A percentile compares a stretch with the other conserved stretches of the same genome.
phyloP scores from a whole-genome alignment of 179 eudicot species.

The Spergularia azorica region DNA sequence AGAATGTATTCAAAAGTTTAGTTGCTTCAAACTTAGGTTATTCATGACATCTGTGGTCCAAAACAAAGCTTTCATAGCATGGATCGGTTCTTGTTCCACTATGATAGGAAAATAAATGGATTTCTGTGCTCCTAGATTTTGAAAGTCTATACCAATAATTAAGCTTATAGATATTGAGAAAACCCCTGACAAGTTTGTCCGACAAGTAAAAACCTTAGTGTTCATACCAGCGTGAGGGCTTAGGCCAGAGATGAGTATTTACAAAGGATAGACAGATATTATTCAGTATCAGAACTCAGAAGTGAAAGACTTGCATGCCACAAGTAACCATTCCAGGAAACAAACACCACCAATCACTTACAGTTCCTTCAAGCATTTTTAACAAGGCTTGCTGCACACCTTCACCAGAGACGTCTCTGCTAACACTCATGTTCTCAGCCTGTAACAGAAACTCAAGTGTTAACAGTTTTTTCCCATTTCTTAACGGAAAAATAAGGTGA shows the following conservation, averaged over 20 bases:
- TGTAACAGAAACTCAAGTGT: conserved; percentile 24
- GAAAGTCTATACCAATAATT: neutral
- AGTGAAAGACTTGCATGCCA: conserved; percentile 17
- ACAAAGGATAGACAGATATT: neutral
- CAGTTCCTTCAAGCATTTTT: conserved; percentile 86
- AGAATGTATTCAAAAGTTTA: too few relatives aligned
- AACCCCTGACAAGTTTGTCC: neutral
- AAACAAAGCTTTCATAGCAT: too few relatives aligned
- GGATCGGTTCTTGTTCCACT: neutral
- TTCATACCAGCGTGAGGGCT: too few relatives aligned
- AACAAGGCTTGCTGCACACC: conserved; percentile 97
- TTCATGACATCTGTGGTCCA: too few relatives aligned
- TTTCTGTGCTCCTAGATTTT: neutral
- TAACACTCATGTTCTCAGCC: conserved; percentile 82
- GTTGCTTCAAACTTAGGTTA: too few relatives aligned
- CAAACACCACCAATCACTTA: conserved; percentile 22
- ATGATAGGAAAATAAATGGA: too few relatives aligned
- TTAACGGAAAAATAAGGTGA: neutral
- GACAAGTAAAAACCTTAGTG: neutral
- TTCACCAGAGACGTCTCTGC: conserved; percentile 97
- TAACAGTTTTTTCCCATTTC: neutral
- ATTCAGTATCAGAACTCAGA: neutral
- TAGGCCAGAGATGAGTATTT: neutral
- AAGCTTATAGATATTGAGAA: neutral
- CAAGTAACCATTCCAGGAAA: conserved; percentile 5